phyloP scores from a whole-genome alignment of 1,284 basidiomycete species.

The Irpex sp. region DNA sequence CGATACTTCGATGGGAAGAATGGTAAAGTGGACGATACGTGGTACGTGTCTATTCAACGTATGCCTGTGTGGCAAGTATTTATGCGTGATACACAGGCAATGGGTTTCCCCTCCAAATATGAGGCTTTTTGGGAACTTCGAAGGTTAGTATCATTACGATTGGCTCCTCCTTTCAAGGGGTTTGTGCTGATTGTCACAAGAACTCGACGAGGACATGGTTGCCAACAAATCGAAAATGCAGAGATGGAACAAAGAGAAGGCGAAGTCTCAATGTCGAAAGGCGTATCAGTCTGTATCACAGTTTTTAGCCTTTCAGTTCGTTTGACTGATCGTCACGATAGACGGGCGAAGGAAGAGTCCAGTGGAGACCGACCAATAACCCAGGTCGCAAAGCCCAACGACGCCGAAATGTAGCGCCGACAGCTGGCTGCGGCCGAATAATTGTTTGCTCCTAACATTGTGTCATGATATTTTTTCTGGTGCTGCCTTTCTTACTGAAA shows the following conservation, averaged over 20 bases:
- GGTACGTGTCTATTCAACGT: conserved; percentile 23
- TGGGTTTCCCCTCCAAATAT: conserved; percentile 5
- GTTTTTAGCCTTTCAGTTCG: neutral
- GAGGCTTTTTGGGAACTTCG: conserved; percentile 8
- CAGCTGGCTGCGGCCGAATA: no score
- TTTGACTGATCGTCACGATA: neutral
- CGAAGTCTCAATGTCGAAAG: neutral
- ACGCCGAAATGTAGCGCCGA: no score
- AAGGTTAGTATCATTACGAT: conserved; percentile 7
- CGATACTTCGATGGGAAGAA: conserved; percentile 44
- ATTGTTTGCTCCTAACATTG: no score
- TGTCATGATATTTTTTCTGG: no score
- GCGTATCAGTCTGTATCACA: conserved; percentile 9
- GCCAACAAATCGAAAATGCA: conserved; percentile 10
- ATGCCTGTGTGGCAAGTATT: neutral
- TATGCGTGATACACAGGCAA: conserved; percentile 2
- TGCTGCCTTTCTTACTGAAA: no score
- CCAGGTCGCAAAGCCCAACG: neutral
- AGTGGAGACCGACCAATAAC: neutral
- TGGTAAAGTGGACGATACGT: conserved; percentile 21
- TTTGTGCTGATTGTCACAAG: conserved; percentile 1
- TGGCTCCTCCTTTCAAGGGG: neutral
- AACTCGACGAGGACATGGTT: conserved; percentile 15
- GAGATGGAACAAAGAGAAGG: conserved; percentile 11
- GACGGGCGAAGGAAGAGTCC: neutral